Evolutionary conservation across 208 protist genomes (phyloP).

Genomic region (Giardia duodenalis): DNA sequence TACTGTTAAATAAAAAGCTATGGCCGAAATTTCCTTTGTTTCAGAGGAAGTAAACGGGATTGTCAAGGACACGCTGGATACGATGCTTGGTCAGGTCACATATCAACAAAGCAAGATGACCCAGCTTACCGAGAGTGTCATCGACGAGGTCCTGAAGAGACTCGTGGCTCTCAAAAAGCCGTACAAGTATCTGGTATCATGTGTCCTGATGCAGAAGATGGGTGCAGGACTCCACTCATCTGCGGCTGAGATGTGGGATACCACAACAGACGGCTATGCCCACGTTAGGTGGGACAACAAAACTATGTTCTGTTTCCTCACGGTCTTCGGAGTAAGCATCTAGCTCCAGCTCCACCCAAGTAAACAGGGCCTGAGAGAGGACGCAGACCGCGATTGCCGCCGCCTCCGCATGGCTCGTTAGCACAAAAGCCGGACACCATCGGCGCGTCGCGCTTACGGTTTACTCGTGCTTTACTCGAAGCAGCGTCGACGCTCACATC

Average conservation of each 20-base stretch:
- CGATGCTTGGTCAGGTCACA: background rate
- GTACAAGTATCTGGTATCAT: slow-evolving; percentile 71
- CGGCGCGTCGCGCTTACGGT: too few species aligned
- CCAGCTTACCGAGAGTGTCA: background rate
- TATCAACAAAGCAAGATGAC: slow-evolving; percentile 15
- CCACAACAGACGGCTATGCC: slow-evolving; percentile 55
- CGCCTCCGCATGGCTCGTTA: too few species aligned
- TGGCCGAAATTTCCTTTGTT: slow-evolving; percentile 18
- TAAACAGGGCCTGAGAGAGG: too few species aligned
- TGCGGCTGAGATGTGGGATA: slow-evolving; percentile 69
- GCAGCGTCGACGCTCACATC: too few species aligned
- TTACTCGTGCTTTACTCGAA: too few species aligned
- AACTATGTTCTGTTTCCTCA: slow-evolving; percentile 29
- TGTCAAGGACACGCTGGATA: slow-evolving; percentile 13
- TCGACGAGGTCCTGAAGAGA: slow-evolving; percentile 33
- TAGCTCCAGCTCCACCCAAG: background rate
- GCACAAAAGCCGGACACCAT: too few species aligned
- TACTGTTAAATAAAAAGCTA: background rate
- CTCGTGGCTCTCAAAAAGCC: slow-evolving; percentile 56
- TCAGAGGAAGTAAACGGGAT: slow-evolving; percentile 30
- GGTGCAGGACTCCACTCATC: slow-evolving; percentile 64
- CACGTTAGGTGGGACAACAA: slow-evolving; percentile 28
- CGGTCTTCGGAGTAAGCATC: slow-evolving; percentile 22
- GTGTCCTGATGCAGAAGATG: slow-evolving; percentile 66
- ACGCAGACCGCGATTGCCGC: too few species aligned